Evolutionary conservation across 192 early-diverging fungal genomes (phyloP).

Genomic region (Podila horticola): DNA sequence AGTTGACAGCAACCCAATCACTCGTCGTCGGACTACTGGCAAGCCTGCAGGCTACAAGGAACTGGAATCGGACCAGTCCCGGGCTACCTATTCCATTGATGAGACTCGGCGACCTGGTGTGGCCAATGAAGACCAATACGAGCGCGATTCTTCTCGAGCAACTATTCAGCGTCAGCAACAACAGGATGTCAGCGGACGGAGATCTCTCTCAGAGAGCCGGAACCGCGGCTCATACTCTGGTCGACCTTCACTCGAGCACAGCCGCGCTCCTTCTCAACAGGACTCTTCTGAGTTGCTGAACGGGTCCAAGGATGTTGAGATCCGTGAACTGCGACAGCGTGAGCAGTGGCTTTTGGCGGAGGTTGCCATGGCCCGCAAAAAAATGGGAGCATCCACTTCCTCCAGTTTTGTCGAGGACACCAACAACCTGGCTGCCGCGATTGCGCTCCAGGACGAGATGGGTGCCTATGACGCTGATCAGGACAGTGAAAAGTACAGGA

Average conservation of each 20-base stretch:
- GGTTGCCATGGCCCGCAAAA: constrained; percentile 38
- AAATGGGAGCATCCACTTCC: constrained; percentile 2
- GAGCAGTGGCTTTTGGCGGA: constrained; percentile 48
- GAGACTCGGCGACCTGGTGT: constrained; percentile 27
- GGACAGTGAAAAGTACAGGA: constrained; percentile 48
- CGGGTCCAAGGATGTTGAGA: constrained; percentile 37
- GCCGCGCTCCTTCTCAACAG: constrained; percentile 11
- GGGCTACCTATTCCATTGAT: constrained; percentile 34
- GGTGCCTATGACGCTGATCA: constrained; percentile 55
- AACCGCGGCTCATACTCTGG: constrained; percentile 15
- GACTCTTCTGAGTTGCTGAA: neutral
- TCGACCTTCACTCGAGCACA: neutral
- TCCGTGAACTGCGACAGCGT: constrained; percentile 39
- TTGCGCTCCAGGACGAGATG: constrained; percentile 39
- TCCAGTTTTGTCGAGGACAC: neutral
- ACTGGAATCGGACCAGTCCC: constrained; percentile 2
- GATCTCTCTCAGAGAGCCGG: constrained; percentile 20
- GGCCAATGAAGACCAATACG: constrained; percentile 7
- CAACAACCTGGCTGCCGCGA: constrained; percentile 10
- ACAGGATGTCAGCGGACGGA: constrained; percentile 10
- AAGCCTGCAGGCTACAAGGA: constrained; percentile 15
- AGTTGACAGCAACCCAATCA: neutral
- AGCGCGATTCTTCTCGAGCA: neutral
- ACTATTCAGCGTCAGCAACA: constrained; percentile 1
- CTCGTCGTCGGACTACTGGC: constrained; percentile 24